Conservation (phyloP, 192 early-diverging fungal species). For the Fimicolochytrium jonesii region DNA sequence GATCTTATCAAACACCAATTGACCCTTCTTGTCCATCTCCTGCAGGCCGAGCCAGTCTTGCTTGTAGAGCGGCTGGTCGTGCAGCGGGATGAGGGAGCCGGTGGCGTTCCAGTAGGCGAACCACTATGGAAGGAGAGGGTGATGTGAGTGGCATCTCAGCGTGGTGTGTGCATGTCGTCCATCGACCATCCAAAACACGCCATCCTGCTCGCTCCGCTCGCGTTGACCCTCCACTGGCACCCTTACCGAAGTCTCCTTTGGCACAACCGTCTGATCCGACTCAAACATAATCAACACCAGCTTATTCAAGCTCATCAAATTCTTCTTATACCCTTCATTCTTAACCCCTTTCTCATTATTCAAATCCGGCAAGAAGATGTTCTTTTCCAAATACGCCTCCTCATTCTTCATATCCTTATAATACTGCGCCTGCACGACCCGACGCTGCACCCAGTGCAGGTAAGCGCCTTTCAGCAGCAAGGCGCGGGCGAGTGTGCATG, state of each 20-base stretch:
- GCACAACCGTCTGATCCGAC: slow-evolving; percentile 70
- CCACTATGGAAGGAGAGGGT: too few relatives aligned
- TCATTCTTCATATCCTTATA: slow-evolving; percentile 69
- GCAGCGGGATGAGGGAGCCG: slow-evolving; percentile 22
- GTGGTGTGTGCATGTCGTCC: too few relatives aligned
- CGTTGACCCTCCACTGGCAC: too few relatives aligned
- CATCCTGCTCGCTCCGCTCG: too few relatives aligned
- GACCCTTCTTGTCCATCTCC: slow-evolving; percentile 27
- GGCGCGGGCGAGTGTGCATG: slow-evolving; percentile 70
- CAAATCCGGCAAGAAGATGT: slow-evolving; percentile 82
- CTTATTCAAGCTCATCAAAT: slow-evolving; percentile 60
- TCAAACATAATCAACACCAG: slow-evolving; percentile 81
- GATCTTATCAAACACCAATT: slow-evolving; percentile 21
- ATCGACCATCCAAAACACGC: too few relatives aligned
- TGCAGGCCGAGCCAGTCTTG: slow-evolving; percentile 44
- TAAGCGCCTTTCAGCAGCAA: slow-evolving; percentile 81
- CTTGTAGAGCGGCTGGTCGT: slow-evolving; percentile 30
- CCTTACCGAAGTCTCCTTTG: slow-evolving; percentile 37
- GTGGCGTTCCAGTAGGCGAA: slow-evolving; percentile 42
- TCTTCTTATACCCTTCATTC: slow-evolving; percentile 56
- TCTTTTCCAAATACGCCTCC: slow-evolving; percentile 67
- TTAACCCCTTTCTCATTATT: slow-evolving; percentile 68
- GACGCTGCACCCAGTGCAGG: slow-evolving; percentile 73
- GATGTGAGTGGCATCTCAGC: too few relatives aligned
- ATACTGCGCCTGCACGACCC: slow-evolving; percentile 92